Evolutionary conservation across 345 rosid genomes (phyloP), one percentile per base, ranked within the genome.

Genomic region (Salix viminalis): DNA sequence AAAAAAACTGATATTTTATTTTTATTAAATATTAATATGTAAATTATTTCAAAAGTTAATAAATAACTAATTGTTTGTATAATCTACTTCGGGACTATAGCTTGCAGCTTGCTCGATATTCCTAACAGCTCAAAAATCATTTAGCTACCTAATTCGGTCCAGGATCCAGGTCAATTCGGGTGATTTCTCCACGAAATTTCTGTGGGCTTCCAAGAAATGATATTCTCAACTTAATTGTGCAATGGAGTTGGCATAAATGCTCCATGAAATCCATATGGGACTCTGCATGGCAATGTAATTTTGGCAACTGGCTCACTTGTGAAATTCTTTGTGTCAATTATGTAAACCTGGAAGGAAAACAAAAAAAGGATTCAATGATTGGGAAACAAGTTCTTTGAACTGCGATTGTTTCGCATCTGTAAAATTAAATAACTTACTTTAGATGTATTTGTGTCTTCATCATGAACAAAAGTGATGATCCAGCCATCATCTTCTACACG

Each of bases 391-490:
- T 13, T 32, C 0, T n/a, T 10, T 21, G 23, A 2, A 32, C n/a
- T 0, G 28, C 67, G 1, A 64, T 64, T 26, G 67, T 1, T 32
- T 64, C 6, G 0, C 1, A 64, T 7, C 18, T 4, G 0, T 26
- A 64, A n/a, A n/a, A 32, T 28, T 50, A 34, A 4, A 34, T 34
- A 21, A 4, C 83, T 69, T 62, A 86, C 90, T 71, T 86, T 80
- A 41, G 86, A 81, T 7, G 72, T 19, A 54, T 85, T 26, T 1
- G 75, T 75, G 9, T 73, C 73, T 80, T 89, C 91, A 64, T 82
- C 69, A 76, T 83, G 90, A 36, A 86, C 88, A 78, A 79, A 89
- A 24, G 88, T 81, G 67, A 86, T 41, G 64, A 89, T 79, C 92
- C 89, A 87, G 13, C 89, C 86, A 32, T 87, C 86, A 10, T 84